Base-by-base conservation (phyloP, 371 early-diverging fungal species). In the Mortierella sp. region DNA sequence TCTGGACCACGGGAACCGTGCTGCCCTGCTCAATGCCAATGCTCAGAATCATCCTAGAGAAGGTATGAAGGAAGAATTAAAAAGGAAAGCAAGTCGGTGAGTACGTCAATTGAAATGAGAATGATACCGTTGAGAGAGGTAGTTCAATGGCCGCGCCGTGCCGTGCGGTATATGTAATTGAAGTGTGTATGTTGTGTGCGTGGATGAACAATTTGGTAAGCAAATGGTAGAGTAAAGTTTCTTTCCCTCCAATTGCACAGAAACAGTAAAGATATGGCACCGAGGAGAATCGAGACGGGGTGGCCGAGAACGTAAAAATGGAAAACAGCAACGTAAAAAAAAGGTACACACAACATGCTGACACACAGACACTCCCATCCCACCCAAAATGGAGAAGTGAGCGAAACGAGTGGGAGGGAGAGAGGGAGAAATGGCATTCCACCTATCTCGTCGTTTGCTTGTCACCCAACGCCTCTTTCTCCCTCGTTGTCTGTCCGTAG, bases 21-120 rank as follows among this genome's bases (percentile, higher is more conserved):
- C 44, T 42, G 38, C 81, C 78, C 50, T 84, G 84, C 57, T 84
- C 78, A 54, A 84, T 34, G 54, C 73, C 68, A 72, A 84, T 84
- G 70, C 84, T 84, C 57, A 84, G 78, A 45, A 80, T 65, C 78
- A 76, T 84, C 78, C 84, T 84, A 52, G 57, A 7, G 13, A 13
- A 31, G 28, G 21, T 45, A 13, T 13, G n/a, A 45, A 24, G n/a
- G 24, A 34, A 50, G 21, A 54, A 38, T 38, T 38, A 7, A 6
- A 0, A 31, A 7, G 21, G 24, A 11, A 28, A 24, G 10, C 54
- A 14, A 3, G 68, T 10, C 13, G 14, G 21, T 48, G 0, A 71
- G 55, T 28, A 60, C 4, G 38, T 24, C 47, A 73, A 76, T 19
- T 38, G 42, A 38, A 38, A n/a, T n/a, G n/a, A n/a, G n/a, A n/a